Conservation (phyloP, 257 asterid species). For the Hygrophila difformis region DNA sequence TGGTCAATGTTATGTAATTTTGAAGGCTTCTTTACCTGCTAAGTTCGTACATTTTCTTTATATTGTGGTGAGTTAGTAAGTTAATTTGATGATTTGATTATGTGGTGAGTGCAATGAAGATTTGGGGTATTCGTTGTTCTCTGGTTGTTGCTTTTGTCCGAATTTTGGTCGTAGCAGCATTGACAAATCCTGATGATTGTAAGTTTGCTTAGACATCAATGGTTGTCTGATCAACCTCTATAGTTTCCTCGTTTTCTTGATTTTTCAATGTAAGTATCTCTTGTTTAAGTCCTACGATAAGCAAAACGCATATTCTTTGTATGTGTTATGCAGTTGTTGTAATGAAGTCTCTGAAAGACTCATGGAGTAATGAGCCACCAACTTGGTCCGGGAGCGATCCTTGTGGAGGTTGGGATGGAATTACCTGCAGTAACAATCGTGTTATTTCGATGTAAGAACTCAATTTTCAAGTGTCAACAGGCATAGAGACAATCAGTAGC, state of each 20-base stretch:
- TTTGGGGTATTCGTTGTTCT: constrained; percentile 8
- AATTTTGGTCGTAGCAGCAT: not conserved
- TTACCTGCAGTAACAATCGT: constrained; percentile 26
- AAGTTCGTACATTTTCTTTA: too few relatives aligned
- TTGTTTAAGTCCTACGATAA: too few relatives aligned
- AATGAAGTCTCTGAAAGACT: constrained; percentile 21
- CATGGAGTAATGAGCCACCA: constrained; percentile 41
- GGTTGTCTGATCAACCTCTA: not conserved
- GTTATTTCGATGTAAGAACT: constrained; percentile 35
- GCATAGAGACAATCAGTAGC: not conserved
- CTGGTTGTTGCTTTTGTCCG: not conserved
- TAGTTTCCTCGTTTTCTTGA: not conserved
- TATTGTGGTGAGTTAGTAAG: too few relatives aligned
- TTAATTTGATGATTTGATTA: too few relatives aligned
- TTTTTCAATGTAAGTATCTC: not conserved
- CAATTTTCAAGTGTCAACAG: not conserved
- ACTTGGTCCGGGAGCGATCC: constrained; percentile 49
- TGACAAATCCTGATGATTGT: constrained; percentile 5
- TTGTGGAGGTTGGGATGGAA: constrained; percentile 48
- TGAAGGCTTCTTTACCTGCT: too few relatives aligned
- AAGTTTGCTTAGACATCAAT: too few relatives aligned
- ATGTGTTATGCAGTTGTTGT: constrained; percentile 27
- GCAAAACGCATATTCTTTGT: not conserved
- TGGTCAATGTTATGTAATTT: too few relatives aligned
- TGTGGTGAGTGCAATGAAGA: constrained; percentile 33